Evolutionary conservation across 768 basidiomycete species (phyloP).

Genomic region (Kwoniella sp.): DNA sequence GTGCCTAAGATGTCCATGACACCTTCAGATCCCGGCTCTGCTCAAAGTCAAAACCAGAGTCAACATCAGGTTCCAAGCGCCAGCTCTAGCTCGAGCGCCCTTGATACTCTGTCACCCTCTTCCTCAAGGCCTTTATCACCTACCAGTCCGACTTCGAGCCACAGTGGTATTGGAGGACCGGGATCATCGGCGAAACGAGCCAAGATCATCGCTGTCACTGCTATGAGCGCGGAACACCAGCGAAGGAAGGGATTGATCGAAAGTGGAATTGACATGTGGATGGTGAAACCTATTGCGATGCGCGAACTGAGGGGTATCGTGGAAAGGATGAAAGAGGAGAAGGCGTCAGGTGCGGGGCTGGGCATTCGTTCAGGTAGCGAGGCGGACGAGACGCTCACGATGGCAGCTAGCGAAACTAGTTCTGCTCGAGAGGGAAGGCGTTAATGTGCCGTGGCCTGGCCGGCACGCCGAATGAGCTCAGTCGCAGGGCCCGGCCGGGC

Average conservation of each 20-base stretch:
- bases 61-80: too few species aligned
- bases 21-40: neutral
- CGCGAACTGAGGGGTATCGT: conserved; percentile 21
- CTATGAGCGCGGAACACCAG: conserved; percentile 40
- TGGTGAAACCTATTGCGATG: conserved; percentile 35
- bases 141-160: neutral
- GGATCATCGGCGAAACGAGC: conserved; percentile 5
- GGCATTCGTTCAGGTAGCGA: neutral
- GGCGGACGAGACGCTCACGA: neutral
- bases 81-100: neutral
- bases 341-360: neutral
- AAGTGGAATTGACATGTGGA: conserved; percentile 42
- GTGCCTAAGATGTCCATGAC: neutral
- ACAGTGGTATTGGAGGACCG: neutral
- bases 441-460: too few species aligned
- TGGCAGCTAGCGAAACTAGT: neutral
- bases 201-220: conserved; percentile 52
- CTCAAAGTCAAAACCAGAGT: neutral
- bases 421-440: neutral
- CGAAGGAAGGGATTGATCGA: conserved; percentile 43
- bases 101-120: neutral
- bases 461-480: too few species aligned
- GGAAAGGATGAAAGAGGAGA: conserved; percentile 24
- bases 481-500: too few species aligned
- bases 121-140: conserved; percentile 12